Base-by-base conservation (phyloP, 2,329 filamentous ascomycete genomes). In the Diaporthe australafricana region DNA sequence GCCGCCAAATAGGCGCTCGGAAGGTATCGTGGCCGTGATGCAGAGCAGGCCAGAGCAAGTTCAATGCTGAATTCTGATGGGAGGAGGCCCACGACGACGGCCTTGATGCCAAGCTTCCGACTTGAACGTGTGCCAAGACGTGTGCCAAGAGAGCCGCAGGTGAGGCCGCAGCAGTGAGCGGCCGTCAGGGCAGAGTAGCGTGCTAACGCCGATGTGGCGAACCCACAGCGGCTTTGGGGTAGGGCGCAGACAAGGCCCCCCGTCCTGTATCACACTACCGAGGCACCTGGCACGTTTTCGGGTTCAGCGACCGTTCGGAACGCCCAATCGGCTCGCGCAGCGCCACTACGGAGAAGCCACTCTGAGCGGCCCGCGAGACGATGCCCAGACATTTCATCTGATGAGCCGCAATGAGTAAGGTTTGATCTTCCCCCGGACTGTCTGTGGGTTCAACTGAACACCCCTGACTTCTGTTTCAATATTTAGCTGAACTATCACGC, bases 301-400 rank as follows among this genome's bases (percentile, higher is more conserved):
- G 60, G 27, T 50, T 50, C 60, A 65, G 45, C 42, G 50, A 50
- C 60, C 30, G 42, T 30, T 27, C 11, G n/a, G 22, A 11, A 38
- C 60, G 60, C 60, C 60, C 60, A 65, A 65, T 65, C 42, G 45
- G 60, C 60, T 65, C 14, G 14, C 60, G 2, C 30, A 38, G 25
- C 60, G 45, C 12, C 45, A 50, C 60, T 38, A 50, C 60, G 30
- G 42, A 50, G 42, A 50, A 50, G 60, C 45, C 60, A 50, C n/a
- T 50, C 60, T 50, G 60, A 38, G 42, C 60, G 45, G 60, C 60
- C 60, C 60, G 60, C 60, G 60, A 65, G 60, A 65, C 60, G 60
- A 42, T 20, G 42, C 60, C 60, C 60, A 48, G 60, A 65, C 60
- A 63, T 38, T 20, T 63, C 60, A 42, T 63, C 42, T 48, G 60